phyloP scores from a whole-genome alignment of 306 rosid genomes.

The Quercus berberidifolia region DNA sequence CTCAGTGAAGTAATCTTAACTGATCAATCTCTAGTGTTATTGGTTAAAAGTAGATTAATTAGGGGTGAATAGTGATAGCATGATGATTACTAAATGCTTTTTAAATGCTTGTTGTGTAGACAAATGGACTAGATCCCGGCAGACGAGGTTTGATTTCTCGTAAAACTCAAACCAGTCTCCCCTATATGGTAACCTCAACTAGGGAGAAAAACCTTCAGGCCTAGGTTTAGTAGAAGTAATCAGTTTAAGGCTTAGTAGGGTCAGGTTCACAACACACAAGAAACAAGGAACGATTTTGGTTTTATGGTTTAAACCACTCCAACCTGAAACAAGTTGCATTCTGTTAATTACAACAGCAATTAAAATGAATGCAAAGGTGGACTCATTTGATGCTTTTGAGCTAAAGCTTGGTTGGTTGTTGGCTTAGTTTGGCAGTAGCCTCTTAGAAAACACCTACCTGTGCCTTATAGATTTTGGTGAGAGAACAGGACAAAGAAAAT shows the following conservation, averaged over 20 bases:
- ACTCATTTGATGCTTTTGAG: not conserved
- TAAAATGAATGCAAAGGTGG: not conserved
- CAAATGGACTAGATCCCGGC: not conserved
- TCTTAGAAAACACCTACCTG: not conserved
- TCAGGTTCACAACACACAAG: not conserved
- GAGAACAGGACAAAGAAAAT: not conserved
- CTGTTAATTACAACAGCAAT: not conserved
- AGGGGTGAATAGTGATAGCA: no score
- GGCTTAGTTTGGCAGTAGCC: not conserved
- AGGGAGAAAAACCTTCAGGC: not conserved
- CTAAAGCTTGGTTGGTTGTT: not conserved
- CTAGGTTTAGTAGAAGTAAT: not conserved
- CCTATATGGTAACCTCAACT: not conserved
- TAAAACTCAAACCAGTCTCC: not conserved
- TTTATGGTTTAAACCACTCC: not conserved
- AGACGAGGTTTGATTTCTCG: not conserved
- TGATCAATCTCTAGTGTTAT: not conserved
- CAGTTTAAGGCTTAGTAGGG: not conserved
- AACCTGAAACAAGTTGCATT: slow-evolving; percentile 3
- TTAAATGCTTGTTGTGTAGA: not conserved
- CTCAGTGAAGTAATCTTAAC: not conserved
- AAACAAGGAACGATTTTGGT: not conserved
- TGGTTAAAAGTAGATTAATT: not conserved
- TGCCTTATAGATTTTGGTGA: not conserved
- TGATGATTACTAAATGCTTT: not conserved